Conservation (phyloP, 148 eudicot species). For the Selenicereus undatus region DNA sequence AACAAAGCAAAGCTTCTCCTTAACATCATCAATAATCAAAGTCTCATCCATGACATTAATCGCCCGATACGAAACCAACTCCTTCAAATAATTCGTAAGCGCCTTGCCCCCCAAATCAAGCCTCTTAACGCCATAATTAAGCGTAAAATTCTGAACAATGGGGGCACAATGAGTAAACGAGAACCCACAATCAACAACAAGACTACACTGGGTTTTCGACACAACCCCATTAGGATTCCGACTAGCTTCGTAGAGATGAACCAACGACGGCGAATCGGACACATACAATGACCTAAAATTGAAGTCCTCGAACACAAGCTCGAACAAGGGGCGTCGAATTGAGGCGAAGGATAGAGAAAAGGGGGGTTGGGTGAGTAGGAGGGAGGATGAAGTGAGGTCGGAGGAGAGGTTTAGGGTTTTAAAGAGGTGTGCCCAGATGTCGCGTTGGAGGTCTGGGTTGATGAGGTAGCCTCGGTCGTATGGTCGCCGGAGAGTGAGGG, state of each 20-base stretch:
- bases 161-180: slow-evolving; percentile 77
- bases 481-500: slow-evolving; percentile 83
- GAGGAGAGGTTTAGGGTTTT: slow-evolving; percentile 31
- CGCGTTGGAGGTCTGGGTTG: slow-evolving; percentile 76
- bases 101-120: slow-evolving; percentile 94
- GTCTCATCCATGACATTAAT: slow-evolving; percentile 97
- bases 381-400: slow-evolving; percentile 41
- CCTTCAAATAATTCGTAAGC: slow-evolving; percentile 79
- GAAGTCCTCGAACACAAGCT: slow-evolving; percentile 80
- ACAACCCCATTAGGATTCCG: slow-evolving; percentile 58
- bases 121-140: slow-evolving; percentile 79
- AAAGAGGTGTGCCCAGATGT: slow-evolving; percentile 85
- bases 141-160: slow-evolving; percentile 65
- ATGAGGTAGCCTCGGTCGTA: slow-evolving; percentile 81
- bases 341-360: slow-evolving; percentile 51
- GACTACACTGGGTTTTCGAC: slow-evolving; percentile 59
- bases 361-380: slow-evolving; percentile 68
- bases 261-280: slow-evolving; percentile 60
- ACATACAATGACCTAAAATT: slow-evolving; percentile 52
- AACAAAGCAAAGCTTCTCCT: slow-evolving; percentile 86
- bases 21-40: slow-evolving; percentile 78
- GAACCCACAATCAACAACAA: slow-evolving; percentile 88
- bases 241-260: slow-evolving; percentile 71
- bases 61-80: slow-evolving; percentile 73
- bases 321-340: slow-evolving; percentile 51